Conservation (phyloP, 495 filamentous ascomycete genomes). For the Aspergillus campestris region DNA sequence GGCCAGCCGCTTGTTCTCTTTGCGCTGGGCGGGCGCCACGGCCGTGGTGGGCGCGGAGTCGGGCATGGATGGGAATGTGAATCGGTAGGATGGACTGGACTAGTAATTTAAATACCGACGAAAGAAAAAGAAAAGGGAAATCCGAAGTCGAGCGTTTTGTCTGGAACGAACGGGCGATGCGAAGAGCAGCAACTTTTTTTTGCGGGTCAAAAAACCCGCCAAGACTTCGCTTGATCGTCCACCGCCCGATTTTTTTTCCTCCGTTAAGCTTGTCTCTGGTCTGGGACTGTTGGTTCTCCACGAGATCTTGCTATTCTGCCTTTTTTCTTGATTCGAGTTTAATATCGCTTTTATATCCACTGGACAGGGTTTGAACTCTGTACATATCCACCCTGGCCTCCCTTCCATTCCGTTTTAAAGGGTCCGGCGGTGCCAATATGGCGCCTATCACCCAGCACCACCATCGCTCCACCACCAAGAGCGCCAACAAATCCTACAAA, state of each 20-base stretch:
- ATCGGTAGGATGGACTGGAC: not conserved
- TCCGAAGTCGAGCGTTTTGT: not conserved
- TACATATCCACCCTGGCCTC: slow-evolving; percentile 37
- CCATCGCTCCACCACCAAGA: slow-evolving; percentile 86
- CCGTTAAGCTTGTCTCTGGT: not conserved
- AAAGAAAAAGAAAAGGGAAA: not conserved
- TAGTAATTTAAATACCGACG: slow-evolving; percentile 4
- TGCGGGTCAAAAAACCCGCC: slow-evolving; percentile 18
- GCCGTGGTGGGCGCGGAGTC: slow-evolving; percentile 26
- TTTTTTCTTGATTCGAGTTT: not conserved
- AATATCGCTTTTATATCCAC: not conserved
- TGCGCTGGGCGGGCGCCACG: slow-evolving; percentile 24
- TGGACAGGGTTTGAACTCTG: too few species aligned
- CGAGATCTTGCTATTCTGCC: not conserved
- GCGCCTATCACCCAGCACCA: slow-evolving; percentile 56
- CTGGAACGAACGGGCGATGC: slow-evolving; percentile 3
- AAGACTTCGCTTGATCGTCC: slow-evolving; percentile 15
- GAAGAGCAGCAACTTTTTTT: slow-evolving; percentile 25
- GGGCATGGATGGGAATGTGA: slow-evolving; percentile 8
- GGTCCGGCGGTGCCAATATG: slow-evolving; percentile 53
- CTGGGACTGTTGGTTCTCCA: too few species aligned
- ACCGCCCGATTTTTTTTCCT: slow-evolving; percentile 11
- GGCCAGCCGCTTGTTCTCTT: slow-evolving; percentile 30
- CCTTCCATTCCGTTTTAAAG: slow-evolving; percentile 83
- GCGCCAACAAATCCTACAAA: slow-evolving; percentile 81